Evolutionary conservation across 768 basidiomycete species (phyloP).

Genomic region (Mycena floridula): DNA sequence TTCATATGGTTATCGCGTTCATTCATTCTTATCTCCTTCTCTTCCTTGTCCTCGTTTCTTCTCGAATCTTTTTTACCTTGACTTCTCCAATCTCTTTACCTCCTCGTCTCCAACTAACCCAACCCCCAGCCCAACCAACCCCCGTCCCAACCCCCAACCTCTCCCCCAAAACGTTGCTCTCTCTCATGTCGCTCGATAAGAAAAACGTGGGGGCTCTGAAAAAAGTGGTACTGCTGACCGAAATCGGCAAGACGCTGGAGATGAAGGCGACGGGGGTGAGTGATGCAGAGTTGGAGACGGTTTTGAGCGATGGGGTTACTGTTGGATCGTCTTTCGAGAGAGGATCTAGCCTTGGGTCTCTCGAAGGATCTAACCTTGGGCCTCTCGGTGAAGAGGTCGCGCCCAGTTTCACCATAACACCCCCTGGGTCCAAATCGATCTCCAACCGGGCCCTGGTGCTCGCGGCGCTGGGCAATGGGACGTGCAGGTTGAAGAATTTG

Average conservation of each 20-base stretch:
- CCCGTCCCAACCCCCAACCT: slow-evolving; percentile 67
- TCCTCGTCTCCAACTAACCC: no score
- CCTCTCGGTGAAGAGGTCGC: no score
- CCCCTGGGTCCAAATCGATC: slow-evolving; percentile 95
- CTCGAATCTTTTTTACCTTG: no score
- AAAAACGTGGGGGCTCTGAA: slow-evolving; percentile 92
- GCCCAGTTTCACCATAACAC: slow-evolving; percentile 72
- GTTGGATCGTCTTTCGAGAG: no score
- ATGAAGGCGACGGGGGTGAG: slow-evolving; percentile 81
- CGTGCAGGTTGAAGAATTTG: slow-evolving; percentile 82
- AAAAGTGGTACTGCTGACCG: slow-evolving; percentile 87
- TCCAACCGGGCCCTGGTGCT: slow-evolving; percentile 92
- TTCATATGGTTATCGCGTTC: no score
- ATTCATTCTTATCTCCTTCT: no score
- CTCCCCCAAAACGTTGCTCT: slow-evolving; percentile 87
- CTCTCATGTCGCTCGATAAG: slow-evolving; percentile 98
- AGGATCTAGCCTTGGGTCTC: no score
- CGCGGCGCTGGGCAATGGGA: slow-evolving; percentile 86
- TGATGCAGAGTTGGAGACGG: slow-evolving; percentile 78
- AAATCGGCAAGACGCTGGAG: slow-evolving; percentile 90
- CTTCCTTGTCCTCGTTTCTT: no score
- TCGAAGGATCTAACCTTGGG: no score
- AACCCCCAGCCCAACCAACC: no score
- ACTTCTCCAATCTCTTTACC: no score
- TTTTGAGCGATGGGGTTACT: slow-evolving; percentile 75